These are phyloP conservation scores for Colletotrichum theobromicola DNA, from an alignment of 2,329 filamentous ascomycete species.

Conservation along the genomic window DNA sequence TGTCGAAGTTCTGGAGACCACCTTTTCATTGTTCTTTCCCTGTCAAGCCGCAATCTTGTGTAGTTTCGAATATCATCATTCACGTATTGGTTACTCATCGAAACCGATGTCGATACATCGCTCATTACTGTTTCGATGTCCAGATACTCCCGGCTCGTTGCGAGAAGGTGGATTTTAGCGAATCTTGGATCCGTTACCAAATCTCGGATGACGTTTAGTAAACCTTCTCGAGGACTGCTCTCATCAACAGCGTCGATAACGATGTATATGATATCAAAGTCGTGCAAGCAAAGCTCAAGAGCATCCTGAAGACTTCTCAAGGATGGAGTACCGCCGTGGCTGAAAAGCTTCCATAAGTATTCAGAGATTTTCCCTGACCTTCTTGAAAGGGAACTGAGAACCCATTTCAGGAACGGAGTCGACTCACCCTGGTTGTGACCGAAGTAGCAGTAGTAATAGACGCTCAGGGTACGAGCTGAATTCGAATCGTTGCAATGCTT, in stretches of 20 bases:
- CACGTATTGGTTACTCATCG: not conserved
- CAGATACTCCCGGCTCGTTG: not conserved
- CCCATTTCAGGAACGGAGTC: not conserved
- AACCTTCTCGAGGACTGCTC: not conserved
- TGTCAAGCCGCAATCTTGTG: fast-evolving
- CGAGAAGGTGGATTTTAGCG: fast-evolving
- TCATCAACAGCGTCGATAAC: not conserved
- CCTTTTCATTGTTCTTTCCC: fast-evolving
- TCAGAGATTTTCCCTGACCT: too few species aligned
- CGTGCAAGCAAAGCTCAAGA: fast-evolving
- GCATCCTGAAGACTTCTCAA: fast-evolving
- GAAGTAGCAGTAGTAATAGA: not conserved
- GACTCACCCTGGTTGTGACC: not conserved
- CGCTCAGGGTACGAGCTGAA: fast-evolving
- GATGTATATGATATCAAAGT: fast-evolving
- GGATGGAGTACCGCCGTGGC: fast-evolving
- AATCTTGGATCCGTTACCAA: not conserved
- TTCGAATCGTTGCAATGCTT: fast-evolving
- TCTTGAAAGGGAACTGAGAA: too few species aligned
- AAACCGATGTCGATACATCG: not conserved
- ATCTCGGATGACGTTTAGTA: not conserved
- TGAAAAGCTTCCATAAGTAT: not conserved
- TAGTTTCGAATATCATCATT: not conserved
- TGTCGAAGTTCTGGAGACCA: not conserved
- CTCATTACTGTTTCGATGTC: not conserved